Evolutionary conservation across 768 basidiomycete genomes (phyloP), one percentile per base, ranked within the genome.

Genomic region (Leucocoprinus sp.): DNA sequence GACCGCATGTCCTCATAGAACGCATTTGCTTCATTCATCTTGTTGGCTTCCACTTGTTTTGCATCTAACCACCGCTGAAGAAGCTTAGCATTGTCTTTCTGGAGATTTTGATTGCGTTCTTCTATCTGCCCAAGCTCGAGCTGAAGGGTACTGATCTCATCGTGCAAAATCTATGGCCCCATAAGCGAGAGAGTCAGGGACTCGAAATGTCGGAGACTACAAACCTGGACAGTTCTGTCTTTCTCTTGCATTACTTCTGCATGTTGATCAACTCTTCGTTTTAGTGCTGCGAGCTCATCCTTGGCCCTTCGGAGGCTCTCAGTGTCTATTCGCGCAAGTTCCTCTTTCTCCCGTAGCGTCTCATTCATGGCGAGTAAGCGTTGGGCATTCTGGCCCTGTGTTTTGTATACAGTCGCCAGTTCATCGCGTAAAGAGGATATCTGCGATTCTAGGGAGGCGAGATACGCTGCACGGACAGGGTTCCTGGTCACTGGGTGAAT

Each of bases 31-130:
- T 88, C 87, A 64, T 98, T 97, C 87, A 99, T 88, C 65, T 82
- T 82, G 63, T 93, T 91, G 7, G 86, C 95, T 57, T 93, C 93
- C 9, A 73, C 67, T 60, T 96, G 91, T 66, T 96, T 96, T 52
- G 85, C 83, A 56, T 98, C 96, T 7, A 98, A 73, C 95, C 96
- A 99, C 14, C 95, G 84, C 60, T 96, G 92, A 1, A 98, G 73
- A 21, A 99, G 78, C 56, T 90, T 85, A 19, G 93, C 93, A 55
- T 99, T 99, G 62, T 99, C 95, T 55, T 84, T 85, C 40, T 80
- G 79, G 26, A 99, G 75, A n/a, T 71, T 82, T 56, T 80, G 72
- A 60, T 95, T 96, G 27, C 89, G 82, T 50, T 91, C 82, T 45
- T 89, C 84, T 19, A 95, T 81, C 57, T 95, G 89, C 35, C 82